Conservation (phyloP, 768 basidiomycete genomes). For the Tephrocybe sp. region DNA sequence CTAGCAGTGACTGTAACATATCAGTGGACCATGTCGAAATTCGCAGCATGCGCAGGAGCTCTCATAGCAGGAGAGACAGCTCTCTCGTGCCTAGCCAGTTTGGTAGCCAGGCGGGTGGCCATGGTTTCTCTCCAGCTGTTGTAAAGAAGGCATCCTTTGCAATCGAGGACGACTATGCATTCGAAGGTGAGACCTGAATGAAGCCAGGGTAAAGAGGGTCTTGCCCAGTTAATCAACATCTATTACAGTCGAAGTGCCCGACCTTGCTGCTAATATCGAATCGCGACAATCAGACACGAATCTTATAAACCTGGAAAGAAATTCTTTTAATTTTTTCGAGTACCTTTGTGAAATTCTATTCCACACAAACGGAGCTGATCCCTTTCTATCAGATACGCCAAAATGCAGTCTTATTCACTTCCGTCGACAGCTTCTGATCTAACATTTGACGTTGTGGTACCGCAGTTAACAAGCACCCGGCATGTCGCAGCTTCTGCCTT, state of each 20-base stretch:
- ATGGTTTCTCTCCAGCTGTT: conserved; percentile 56
- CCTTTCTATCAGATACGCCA: conserved; percentile 67
- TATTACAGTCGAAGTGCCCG: conserved; percentile 14
- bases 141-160: conserved; percentile 40
- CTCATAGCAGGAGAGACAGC: conserved; percentile 55
- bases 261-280: conserved; percentile 32
- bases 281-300: conserved; percentile 58
- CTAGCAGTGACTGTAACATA: conserved; percentile 41
- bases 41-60: conserved; percentile 54
- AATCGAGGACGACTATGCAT: conserved; percentile 62
- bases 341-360: conserved; percentile 31
- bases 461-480: conserved; percentile 62
- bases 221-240: conserved; percentile 14
- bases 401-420: conserved; percentile 69
- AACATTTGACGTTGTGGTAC: conserved; percentile 67
- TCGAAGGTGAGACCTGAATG: conserved; percentile 60
- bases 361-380: too few species aligned
- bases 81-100: conserved; percentile 51
- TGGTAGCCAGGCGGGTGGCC: conserved; percentile 39
- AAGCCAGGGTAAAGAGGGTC: background rate
- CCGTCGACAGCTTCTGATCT: conserved; percentile 46
- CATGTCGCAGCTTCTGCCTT: conserved; percentile 82
- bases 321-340: conserved; percentile 83
- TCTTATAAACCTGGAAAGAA: conserved; percentile 64
- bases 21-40: conserved; percentile 55